phyloP scores from a whole-genome alignment of 495 filamentous ascomycete genomes.

The Penicillium simplicissimum region DNA sequence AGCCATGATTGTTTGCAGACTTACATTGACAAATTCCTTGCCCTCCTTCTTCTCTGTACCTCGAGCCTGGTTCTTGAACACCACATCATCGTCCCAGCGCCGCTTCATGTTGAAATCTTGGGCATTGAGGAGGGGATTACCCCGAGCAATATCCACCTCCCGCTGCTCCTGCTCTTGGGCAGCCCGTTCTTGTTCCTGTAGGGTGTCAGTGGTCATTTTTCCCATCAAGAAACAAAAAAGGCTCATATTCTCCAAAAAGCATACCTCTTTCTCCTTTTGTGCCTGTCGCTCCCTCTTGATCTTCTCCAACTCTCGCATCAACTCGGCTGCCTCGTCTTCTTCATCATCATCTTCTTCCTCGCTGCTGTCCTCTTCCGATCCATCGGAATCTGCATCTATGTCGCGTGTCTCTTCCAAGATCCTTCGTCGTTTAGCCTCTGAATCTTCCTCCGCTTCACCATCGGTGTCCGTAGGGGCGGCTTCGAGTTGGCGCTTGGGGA shows the following conservation, averaged over 20 bases:
- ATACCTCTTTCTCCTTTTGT: conserved; percentile 79
- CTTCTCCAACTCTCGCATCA: conserved; percentile 91
- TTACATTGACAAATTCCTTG: conserved; percentile 95
- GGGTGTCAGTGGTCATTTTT: conserved; percentile 9
- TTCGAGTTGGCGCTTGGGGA: conserved; percentile 69
- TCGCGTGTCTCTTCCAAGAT: conserved; percentile 87
- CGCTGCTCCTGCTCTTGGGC: conserved; percentile 77
- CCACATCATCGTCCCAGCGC: conserved; percentile 98
- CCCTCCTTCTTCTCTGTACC: conserved; percentile 91
- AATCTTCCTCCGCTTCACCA: conserved; percentile 53
- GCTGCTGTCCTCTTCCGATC: conserved; percentile 66
- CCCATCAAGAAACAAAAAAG: neutral
- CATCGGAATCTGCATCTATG: conserved; percentile 87
- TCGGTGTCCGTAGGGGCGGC: conserved; percentile 34
- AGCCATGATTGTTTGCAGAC: conserved; percentile 21
- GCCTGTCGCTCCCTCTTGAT: conserved; percentile 89
- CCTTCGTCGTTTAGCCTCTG: conserved; percentile 79
- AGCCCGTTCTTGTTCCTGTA: conserved; percentile 70
- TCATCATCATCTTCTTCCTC: conserved; percentile 71
- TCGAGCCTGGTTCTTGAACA: conserved; percentile 97
- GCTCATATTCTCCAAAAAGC: neutral
- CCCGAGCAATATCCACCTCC: conserved; percentile 85
- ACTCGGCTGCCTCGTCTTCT: conserved; percentile 84
- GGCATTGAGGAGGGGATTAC: conserved; percentile 87
- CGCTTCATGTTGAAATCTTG: conserved; percentile 48